A percentile compares a stretch with the other conserved stretches of the same genome.
phyloP scores from a whole-genome alignment of 176 grass and related monocot genomes.

The Bothriochloa decipiens region DNA sequence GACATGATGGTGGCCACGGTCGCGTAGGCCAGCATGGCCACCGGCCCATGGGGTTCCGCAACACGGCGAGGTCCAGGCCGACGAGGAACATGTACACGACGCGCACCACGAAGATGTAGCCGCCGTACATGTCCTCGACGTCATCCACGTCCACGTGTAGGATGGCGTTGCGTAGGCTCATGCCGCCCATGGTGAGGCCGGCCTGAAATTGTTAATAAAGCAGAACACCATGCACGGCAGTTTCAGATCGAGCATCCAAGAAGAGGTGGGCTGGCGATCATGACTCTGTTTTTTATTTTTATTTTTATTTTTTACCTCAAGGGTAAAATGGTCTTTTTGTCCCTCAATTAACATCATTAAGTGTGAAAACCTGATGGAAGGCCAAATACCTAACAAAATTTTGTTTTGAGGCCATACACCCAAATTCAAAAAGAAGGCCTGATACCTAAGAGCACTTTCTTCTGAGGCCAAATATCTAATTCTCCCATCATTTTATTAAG shows the following conservation, averaged over 20 bases:
- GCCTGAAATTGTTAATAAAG: constrained; percentile 11
- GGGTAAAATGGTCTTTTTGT: too few relatives aligned
- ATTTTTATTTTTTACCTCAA: too few relatives aligned
- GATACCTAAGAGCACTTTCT: too few relatives aligned
- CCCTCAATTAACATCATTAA: too few relatives aligned
- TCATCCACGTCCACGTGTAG: constrained; percentile 59
- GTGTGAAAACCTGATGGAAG: too few relatives aligned
- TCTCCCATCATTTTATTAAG: too few relatives aligned
- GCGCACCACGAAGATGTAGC: constrained; percentile 22
- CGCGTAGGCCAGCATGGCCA: constrained; percentile 54
- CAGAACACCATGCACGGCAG: background rate
- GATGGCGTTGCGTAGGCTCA: constrained; percentile 48
- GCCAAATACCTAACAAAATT: too few relatives aligned
- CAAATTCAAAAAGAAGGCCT: too few relatives aligned
- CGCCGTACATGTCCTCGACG: constrained; percentile 57
- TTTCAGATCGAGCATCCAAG: background rate
- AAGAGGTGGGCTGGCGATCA: background rate
- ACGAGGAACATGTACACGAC: constrained; percentile 58
- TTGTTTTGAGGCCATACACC: too few relatives aligned
- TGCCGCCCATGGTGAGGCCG: constrained; percentile 38
- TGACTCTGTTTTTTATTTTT: too few relatives aligned
- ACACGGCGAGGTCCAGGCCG: constrained; percentile 47
- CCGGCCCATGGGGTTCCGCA: constrained; percentile 16
- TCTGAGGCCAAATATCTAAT: too few relatives aligned
- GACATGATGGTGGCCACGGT: constrained; percentile 54